Evolutionary conservation across 805 yeast genomes (phyloP), one percentile per base, ranked within the genome.

Genomic region (Clavispora vitiphila): DNA sequence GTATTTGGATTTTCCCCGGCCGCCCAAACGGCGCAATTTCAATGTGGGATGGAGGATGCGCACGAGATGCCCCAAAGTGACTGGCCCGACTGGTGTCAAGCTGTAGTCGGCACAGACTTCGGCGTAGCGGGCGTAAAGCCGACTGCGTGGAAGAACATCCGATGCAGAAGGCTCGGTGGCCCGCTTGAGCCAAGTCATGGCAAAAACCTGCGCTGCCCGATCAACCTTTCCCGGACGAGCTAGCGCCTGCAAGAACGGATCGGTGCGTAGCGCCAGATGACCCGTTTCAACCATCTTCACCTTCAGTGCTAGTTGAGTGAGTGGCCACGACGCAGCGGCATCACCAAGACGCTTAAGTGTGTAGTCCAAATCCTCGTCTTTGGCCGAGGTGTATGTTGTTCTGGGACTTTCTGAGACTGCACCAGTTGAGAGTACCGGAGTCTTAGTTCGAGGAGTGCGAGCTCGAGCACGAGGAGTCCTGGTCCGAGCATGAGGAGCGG

Each of bases 1-100:
- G 61, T 89, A 89, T 57, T 83, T 83, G 16, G 91, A 80, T 55
- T 82, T 84, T 2, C 90, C 90, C 38, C 95, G 71, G 59, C 81
- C 78, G 2, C 96, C 96, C 40, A 88, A 67, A 40, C 96, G 72
- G 48, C 95, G 74, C 0, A 93, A 84, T 23, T 80, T 78, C 46
- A 86, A 67, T 41, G 69, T 67, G 0, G 95, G 93, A 47, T 44
- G 60, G 48, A 49, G 53, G 58, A 23, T 57, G 57, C 44, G 71
- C 69, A 37, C 67, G 67, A 34, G 49, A 24, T 54, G 51, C 4
- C 95, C 96, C 54, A 87, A 77, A 2, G 86, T 78, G 1, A 95
- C 91, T 22, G 87, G 89, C 27, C 83, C 77, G 41, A 85, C 63
- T 1, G 96, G 80, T 41, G 75, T 74, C 31, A 84, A 54, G 24